phyloP scores from a whole-genome alignment of 345 rosid species.

The Psidium friedrichsthalianum region DNA sequence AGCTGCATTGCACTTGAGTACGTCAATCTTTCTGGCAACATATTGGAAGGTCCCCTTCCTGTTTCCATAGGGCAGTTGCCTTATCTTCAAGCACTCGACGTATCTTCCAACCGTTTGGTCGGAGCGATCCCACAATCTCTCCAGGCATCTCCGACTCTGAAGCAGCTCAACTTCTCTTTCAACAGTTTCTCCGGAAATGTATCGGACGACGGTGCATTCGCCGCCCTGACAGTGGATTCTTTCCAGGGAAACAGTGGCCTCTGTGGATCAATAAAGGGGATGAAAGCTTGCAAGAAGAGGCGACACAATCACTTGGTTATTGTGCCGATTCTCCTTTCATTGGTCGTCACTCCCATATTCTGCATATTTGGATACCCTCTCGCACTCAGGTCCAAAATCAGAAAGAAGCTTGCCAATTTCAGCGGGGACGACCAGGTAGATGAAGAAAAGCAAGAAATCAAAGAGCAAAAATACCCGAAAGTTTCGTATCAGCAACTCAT shows the following conservation, averaged over 20 bases:
- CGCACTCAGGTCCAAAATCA: constrained; percentile 31
- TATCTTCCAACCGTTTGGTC: constrained; percentile 49
- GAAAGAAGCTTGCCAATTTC: constrained; percentile 14
- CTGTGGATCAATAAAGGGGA: constrained; percentile 68
- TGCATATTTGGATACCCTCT: constrained; percentile 37
- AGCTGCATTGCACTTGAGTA: constrained; percentile 84
- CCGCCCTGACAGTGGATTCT: constrained; percentile 43
- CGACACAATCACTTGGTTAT: constrained; percentile 22
- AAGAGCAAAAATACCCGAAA: constrained; percentile 45
- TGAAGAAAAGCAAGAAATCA: constrained; percentile 31
- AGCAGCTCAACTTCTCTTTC: constrained; percentile 61
- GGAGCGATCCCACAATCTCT: constrained; percentile 57
- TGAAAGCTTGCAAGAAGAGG: constrained; percentile 50
- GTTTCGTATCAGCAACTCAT: constrained; percentile 58
- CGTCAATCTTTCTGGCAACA: constrained; percentile 64
- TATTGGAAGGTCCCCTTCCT: constrained; percentile 50
- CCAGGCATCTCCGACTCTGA: constrained; percentile 51
- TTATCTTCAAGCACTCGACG: constrained; percentile 52
- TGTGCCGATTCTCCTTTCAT: constrained; percentile 38
- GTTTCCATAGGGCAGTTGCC: constrained; percentile 62
- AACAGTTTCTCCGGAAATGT: constrained; percentile 58
- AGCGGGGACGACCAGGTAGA: constrained; percentile 30
- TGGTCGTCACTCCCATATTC: constrained; percentile 35
- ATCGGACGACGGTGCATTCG: constrained; percentile 54
- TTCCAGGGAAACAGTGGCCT: constrained; percentile 58